A percentile compares a stretch with the other conserved stretches of the same genome.
Conservation (phyloP, 371 early-diverging fungal genomes). For the Apophysomyces elegans region DNA sequence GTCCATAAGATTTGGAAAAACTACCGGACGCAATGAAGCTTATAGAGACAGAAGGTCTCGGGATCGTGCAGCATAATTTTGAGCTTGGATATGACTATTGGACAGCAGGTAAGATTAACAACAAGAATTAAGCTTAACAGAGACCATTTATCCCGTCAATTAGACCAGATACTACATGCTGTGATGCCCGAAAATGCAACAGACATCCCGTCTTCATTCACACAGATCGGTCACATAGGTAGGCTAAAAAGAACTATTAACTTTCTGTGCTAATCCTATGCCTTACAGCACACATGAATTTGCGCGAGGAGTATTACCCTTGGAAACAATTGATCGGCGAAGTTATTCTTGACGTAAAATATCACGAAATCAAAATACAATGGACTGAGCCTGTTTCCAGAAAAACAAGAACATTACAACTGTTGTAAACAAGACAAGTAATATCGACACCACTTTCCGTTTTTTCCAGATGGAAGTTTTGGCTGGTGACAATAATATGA, state of each 20-base stretch:
- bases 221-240: conserved; percentile 96
- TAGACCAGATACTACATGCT: conserved; percentile 89
- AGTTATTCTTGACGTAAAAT: conserved; percentile 88
- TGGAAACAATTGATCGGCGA: conserved; percentile 93
- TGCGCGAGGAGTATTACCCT: conserved; percentile 86
- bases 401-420: conserved; percentile 90
- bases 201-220: conserved; percentile 90
- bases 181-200: conserved; percentile 82
- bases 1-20: conserved; percentile 26
- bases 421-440: conserved; percentile 95
- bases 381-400: conserved; percentile 37
- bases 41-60: conserved; percentile 55
- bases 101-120: conserved; percentile 63
- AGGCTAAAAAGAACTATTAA: conserved; percentile 8
- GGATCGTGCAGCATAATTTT: conserved; percentile 55
- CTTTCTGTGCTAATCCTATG: background rate
- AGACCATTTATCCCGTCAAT: conserved; percentile 4
- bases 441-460: conserved; percentile 95
- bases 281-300: conserved; percentile 89
- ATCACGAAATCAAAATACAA: background rate
- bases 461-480: conserved; percentile 97
- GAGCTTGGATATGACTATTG: conserved; percentile 78
- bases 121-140: background rate
- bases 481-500: conserved; percentile 86
- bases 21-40: conserved; percentile 51